Evolutionary conservation across 2,329 filamentous ascomycete species (phyloP), one percentile per base, ranked within the genome.

Genomic region (Biscogniauxia sp.): DNA sequence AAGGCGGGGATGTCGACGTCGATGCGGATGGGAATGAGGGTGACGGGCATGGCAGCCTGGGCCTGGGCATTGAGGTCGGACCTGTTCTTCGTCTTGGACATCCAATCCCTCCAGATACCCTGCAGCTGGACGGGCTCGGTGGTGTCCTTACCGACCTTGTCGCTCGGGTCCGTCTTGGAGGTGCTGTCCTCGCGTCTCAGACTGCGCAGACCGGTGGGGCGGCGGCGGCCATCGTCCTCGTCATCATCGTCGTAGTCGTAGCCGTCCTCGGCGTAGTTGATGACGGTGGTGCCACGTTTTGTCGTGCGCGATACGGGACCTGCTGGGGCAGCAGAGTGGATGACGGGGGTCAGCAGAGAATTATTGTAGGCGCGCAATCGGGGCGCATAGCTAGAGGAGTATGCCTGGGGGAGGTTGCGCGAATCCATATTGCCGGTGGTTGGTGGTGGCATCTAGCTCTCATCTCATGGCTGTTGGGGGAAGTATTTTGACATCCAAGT

Each of bases 181-280:
- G 82, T 79, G 51, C 79, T 81, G 67, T 96, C 92, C 70, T 93
- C 90, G 68, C 90, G 87, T 70, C 92, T 87, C 71, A 93, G 76
- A 71, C 90, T 97, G 68, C 93, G 88, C 75, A 97, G 75, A 5
- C 93, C 93, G 0, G 93, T 96, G 13, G 91, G 90, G 1, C 89
- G 88, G 64, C 94, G 88, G 65, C 92, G 85, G 61, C 85, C 82
- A 58, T 92, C 89, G 64, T 92, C 90, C 55, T 90, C 88, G 64
- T 92, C 90, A 59, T 88, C 85, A 45, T 87, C 85, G 60, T 85
- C 76, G 70, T 94, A 93, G 67, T 97, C 94, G 72, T 89, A 96
- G 53, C 93, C 93, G 74, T 98, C 94, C 74, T 99, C 95, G 23
- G 95, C 94, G 73, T 99, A 99, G 79, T 97, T 99, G 78, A 98